A percentile compares a stretch with the other conserved stretches of the same genome.
phyloP scores from a whole-genome alignment of 2,329 filamentous ascomycete genomes.

The Beauveria australis region DNA sequence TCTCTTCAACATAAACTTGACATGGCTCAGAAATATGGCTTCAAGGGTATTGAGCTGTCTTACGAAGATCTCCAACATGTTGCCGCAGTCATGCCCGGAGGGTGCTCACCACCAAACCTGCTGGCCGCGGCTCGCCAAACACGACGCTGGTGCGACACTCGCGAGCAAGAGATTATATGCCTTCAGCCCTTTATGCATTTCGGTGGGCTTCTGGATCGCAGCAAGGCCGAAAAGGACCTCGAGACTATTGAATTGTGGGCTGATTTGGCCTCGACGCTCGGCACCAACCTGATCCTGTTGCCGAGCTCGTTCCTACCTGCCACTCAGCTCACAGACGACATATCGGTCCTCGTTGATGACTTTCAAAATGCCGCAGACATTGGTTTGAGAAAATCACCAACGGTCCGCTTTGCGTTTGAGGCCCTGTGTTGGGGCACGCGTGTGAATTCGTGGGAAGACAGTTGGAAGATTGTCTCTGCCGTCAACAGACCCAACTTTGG shows the following conservation, averaged over 20 bases:
- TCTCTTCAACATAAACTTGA: slow-evolving; percentile 58
- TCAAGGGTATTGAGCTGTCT: slow-evolving; percentile 67
- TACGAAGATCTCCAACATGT: slow-evolving; percentile 65
- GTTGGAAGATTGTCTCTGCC: slow-evolving; percentile 55
- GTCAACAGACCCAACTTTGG: slow-evolving; percentile 65
- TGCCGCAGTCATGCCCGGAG: slow-evolving; percentile 36
- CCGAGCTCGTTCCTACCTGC: slow-evolving; percentile 60
- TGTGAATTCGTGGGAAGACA: slow-evolving; percentile 60
- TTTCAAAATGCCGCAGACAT: slow-evolving; percentile 57
- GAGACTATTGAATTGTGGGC: slow-evolving; percentile 64
- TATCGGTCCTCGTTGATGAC: slow-evolving; percentile 52
- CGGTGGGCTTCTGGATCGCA: slow-evolving; percentile 61
- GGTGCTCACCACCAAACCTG: slow-evolving; percentile 29
- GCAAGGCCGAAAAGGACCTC: slow-evolving; percentile 47
- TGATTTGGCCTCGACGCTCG: slow-evolving; percentile 50
- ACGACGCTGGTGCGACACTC: slow-evolving; percentile 45
- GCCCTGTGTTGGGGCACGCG: slow-evolving; percentile 62
- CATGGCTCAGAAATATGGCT: slow-evolving; percentile 55
- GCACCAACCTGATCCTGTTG: slow-evolving; percentile 66
- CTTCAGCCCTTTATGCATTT: slow-evolving; percentile 73
- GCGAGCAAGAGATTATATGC: slow-evolving; percentile 52
- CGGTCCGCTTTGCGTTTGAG: slow-evolving; percentile 63
- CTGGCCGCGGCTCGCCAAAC: slow-evolving; percentile 51
- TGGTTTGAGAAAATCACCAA: slow-evolving; percentile 44
- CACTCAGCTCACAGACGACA: slow-evolving; percentile 34